phyloP scores from a whole-genome alignment of 768 basidiomycete genomes.

The Lactarius quietus region DNA sequence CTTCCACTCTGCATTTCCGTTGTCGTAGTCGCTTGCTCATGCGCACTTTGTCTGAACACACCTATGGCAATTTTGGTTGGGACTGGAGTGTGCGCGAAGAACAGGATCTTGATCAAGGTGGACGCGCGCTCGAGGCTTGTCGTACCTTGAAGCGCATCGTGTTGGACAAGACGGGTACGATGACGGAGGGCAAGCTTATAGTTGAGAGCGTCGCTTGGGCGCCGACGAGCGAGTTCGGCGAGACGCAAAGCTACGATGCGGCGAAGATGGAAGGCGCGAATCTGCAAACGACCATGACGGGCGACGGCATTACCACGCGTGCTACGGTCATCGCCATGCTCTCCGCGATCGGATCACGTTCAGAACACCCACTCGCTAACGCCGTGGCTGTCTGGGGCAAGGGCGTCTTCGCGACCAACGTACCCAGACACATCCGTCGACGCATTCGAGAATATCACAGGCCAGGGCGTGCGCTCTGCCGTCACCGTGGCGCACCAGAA shows the following conservation, averaged over 20 bases:
- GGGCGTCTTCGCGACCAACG: slow-evolving; percentile 46
- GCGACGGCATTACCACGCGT: slow-evolving; percentile 59
- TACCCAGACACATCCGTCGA: slow-evolving; percentile 56
- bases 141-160: slow-evolving; percentile 76
- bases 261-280: slow-evolving; percentile 24
- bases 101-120: slow-evolving; percentile 99
- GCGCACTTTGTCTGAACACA: slow-evolving; percentile 92
- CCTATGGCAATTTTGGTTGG: slow-evolving; percentile 99
- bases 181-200: slow-evolving; percentile 90
- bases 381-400: slow-evolving; percentile 85
- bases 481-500: slow-evolving; percentile 46
- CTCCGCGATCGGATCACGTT: slow-evolving; percentile 81
- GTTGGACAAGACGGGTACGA: slow-evolving; percentile 96
- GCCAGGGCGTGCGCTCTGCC: slow-evolving; percentile 78
- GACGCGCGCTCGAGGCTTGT: slow-evolving; percentile 89
- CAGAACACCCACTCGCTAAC: slow-evolving; percentile 95
- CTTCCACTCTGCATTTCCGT: slow-evolving; percentile 99
- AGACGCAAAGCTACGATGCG: slow-evolving; percentile 24
- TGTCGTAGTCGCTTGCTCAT: slow-evolving; percentile 97
- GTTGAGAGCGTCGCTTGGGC: slow-evolving; percentile 80
- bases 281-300: slow-evolving; percentile 37
- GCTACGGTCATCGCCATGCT: slow-evolving; percentile 74
- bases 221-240: slow-evolving; percentile 35
- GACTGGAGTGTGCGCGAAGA: slow-evolving; percentile 93
- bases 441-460: slow-evolving; percentile 84